Evolutionary conservation across 768 basidiomycete species (phyloP).

Genomic region (Tephrocybe sp.): DNA sequence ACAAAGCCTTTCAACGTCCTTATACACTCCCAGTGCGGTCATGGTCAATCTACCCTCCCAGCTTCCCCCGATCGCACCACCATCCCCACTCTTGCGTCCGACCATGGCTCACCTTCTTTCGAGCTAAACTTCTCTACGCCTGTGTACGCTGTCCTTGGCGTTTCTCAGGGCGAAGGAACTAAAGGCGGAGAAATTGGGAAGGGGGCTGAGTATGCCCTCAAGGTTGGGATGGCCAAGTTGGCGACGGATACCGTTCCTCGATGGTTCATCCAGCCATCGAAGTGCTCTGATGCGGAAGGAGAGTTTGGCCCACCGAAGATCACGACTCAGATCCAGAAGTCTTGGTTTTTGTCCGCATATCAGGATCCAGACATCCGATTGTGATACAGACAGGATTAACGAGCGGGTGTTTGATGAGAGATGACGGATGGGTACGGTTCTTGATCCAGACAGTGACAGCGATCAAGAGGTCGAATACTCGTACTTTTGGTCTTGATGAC

Average conservation of each 20-base stretch:
- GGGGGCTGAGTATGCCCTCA: constrained; percentile 25
- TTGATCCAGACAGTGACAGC: no score
- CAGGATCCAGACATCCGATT: no score
- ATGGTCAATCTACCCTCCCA: constrained; percentile 43
- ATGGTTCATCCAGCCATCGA: constrained; percentile 47
- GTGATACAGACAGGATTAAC: no score
- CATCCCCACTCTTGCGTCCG: constrained; percentile 45
- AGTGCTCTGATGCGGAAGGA: constrained; percentile 19
- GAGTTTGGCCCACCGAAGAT: no score
- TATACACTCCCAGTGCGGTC: constrained; percentile 51
- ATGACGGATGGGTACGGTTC: no score
- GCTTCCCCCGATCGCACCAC: constrained; percentile 25
- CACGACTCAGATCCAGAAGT: no score
- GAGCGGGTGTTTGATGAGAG: no score
- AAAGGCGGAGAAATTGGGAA: constrained; percentile 14
- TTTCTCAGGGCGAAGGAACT: constrained; percentile 40
- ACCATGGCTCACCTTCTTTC: constrained; percentile 38
- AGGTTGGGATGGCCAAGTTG: constrained; percentile 41
- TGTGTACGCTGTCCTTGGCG: constrained; percentile 47
- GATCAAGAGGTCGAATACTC: no score
- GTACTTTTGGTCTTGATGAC: no score
- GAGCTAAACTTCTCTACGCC: constrained; percentile 33
- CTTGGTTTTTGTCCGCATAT: no score
- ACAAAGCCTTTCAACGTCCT: constrained; percentile 42
- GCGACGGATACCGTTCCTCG: constrained; percentile 40